These are phyloP conservation scores for Agaricus subrufescens DNA, from an alignment of 768 basidiomycete species.

Conservation along the genomic window DNA sequence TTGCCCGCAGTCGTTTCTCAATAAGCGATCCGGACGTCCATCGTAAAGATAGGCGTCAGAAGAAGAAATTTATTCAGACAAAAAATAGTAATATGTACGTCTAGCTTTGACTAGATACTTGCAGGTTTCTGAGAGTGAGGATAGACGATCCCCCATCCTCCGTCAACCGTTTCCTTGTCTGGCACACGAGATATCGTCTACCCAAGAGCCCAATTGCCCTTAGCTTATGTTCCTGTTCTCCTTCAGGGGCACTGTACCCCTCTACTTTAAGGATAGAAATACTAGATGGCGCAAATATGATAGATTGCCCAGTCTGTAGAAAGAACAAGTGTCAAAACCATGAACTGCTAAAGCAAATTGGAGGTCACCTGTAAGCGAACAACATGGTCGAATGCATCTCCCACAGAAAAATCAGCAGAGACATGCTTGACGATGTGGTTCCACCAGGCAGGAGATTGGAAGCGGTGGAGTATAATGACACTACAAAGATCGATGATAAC, in stretches of 20 bases:
- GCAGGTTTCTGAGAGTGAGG: conserved; percentile 29
- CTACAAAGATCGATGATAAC: conserved; percentile 65
- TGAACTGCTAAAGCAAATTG: not conserved
- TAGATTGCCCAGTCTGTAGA: conserved; percentile 63
- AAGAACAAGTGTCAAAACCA: not conserved
- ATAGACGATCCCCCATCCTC: conserved; percentile 62
- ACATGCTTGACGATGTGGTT: conserved; percentile 64
- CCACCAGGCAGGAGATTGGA: conserved; percentile 77
- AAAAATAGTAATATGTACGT: too few relatives aligned
- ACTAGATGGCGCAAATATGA: conserved; percentile 64
- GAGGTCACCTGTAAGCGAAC: conserved; percentile 54
- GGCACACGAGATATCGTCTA: conserved; percentile 53
- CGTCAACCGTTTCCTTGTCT: conserved; percentile 59
- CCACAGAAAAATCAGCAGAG: conserved; percentile 52
- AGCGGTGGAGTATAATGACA: conserved; percentile 63
- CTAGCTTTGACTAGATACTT: not conserved
- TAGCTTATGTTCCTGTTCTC: not conserved
- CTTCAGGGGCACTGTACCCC: not conserved
- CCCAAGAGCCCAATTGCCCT: conserved; percentile 38
- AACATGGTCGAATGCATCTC: conserved; percentile 61
- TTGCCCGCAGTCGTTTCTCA: not conserved
- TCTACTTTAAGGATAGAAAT: conserved; percentile 33
- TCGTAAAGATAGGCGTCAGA: too few relatives aligned
- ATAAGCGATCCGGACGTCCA: too few relatives aligned
- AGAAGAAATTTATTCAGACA: too few relatives aligned